Base-by-base conservation (phyloP, 2,329 filamentous ascomycete species). In the Incumbomyces delicatus region DNA sequence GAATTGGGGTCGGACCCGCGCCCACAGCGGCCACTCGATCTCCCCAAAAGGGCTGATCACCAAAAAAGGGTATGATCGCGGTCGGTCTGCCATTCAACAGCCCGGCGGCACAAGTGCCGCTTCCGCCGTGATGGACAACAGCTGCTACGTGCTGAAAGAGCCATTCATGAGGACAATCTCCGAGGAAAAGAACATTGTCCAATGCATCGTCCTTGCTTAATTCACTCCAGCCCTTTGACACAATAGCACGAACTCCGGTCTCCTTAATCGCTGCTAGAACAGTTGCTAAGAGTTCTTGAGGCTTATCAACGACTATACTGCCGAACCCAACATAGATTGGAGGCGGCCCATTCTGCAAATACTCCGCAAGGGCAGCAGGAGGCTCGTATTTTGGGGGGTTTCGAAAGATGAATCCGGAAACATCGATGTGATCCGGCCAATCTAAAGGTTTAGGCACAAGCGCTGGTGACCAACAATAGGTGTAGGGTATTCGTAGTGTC, bases 51-150 rank as follows among this genome's bases (percentile, higher is more conserved):
- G 68, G 70, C 53, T 77, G 74, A 52, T 78, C 75, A 40, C 74
- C 74, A 51, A 77, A 77, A 53, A 77, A 80, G 0, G 76, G 76
- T 1, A 80, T 69, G 16, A 79, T 67, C 0, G 71, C 58, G 0
- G 76, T 79, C 0, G 76, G 75, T 14, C 66, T 61, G 0, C 70
- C 75, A 39, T 73, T 66, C 2, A 64, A 58, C 3, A 80, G 66
- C 1, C 76, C 75, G 32, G 69, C 71, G 1, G 77, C 75, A 2
- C 76, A 37, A 20, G 42, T 45, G 18, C 77, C 76, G 12, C 76
- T 76, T 6, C 76, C 77, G 16, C 76, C 76, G 44, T 80, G 76
- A 49, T 80, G 76, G 0, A 80, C 67, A 0, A 80, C 76, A 12
- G 67, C 69, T 0, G 71, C 66, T 1, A 79, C 75, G 13, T 69